Evolutionary conservation across 2,329 filamentous ascomycete species (phyloP).

Genomic region (Talaromyces sp.): DNA sequence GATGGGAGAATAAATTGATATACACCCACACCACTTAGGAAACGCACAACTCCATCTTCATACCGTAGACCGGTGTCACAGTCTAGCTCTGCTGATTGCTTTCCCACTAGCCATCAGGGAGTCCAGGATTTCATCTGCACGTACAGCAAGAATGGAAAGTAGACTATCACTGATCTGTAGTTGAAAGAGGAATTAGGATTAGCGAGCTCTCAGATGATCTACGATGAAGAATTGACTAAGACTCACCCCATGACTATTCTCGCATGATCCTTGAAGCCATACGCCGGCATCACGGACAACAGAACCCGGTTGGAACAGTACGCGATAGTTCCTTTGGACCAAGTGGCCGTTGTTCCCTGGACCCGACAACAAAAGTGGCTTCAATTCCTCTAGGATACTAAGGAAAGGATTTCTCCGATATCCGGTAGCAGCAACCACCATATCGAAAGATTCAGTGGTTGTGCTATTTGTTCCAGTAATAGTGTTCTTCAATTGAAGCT

Average conservation of each 20-base stretch:
- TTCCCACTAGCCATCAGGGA: constrained; percentile 15
- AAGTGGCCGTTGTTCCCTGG: not conserved
- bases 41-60: not conserved
- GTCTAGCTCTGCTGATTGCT: constrained; percentile 11
- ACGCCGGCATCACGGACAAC: constrained; percentile 7
- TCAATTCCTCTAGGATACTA: constrained; percentile 8
- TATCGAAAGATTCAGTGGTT: constrained; percentile 2
- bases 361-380: constrained; percentile 1
- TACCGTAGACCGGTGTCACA: constrained; percentile 7
- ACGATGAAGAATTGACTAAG: not conserved
- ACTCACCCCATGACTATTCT: constrained; percentile 11
- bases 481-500: constrained; percentile 3
- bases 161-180: constrained; percentile 12
- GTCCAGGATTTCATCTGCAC: constrained; percentile 16
- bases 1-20: too few species aligned
- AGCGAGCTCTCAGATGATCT: not conserved
- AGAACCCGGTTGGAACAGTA: constrained; percentile 6
- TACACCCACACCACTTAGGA: not conserved
- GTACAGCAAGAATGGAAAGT: constrained; percentile 12
- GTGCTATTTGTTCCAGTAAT: not conserved
- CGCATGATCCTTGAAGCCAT: constrained; percentile 13
- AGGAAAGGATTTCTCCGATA: constrained; percentile 10
- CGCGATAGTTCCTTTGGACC: constrained; percentile 10
- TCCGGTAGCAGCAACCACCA: constrained; percentile 11
- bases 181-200: not conserved